phyloP scores from a whole-genome alignment of 495 filamentous ascomycete species.

The Saxophila tyrrhenica region DNA sequence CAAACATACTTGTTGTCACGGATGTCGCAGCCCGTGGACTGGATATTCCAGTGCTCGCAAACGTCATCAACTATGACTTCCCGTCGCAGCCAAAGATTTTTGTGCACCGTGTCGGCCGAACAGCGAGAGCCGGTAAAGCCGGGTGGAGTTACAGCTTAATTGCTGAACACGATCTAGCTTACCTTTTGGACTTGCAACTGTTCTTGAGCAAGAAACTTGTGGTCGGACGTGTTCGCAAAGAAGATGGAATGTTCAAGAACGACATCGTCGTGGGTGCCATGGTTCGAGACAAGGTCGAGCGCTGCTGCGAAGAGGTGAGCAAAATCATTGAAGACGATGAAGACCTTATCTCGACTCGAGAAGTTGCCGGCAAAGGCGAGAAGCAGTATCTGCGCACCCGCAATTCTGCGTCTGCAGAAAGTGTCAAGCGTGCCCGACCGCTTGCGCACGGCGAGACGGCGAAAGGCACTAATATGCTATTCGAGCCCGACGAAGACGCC shows the following conservation, averaged over 20 bases:
- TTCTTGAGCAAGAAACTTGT: constrained; percentile 77
- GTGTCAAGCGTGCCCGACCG: constrained; percentile 71
- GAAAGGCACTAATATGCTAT: constrained; percentile 61
- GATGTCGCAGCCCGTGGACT: constrained; percentile 96
- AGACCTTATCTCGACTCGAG: constrained; percentile 58
- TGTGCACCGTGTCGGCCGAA: constrained; percentile 90
- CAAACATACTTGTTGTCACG: constrained; percentile 91
- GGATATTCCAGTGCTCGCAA: constrained; percentile 89
- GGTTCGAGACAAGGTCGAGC: constrained; percentile 56
- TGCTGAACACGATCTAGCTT: constrained; percentile 71
- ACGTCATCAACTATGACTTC: constrained; percentile 99
- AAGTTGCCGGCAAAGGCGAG: constrained; percentile 77
- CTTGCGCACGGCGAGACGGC: constrained; percentile 56
- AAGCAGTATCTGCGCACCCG: constrained; percentile 83
- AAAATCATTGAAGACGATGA: constrained; percentile 61
- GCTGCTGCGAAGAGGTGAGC: constrained; percentile 63
- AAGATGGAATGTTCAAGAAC: constrained; percentile 55
- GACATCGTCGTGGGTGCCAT: constrained; percentile 72
- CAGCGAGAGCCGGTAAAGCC: constrained; percentile 77
- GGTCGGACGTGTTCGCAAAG: constrained; percentile 44
- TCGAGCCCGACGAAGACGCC: constrained; percentile 51
- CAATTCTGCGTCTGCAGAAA: constrained; percentile 76
- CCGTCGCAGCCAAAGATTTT: constrained; percentile 94
- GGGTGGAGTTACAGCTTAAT: constrained; percentile 95
- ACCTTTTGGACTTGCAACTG: constrained; percentile 87